Evolutionary conservation across 768 basidiomycete species (phyloP), one percentile per base, ranked within the genome.

Genomic region (Tricholoma saponaceum): DNA sequence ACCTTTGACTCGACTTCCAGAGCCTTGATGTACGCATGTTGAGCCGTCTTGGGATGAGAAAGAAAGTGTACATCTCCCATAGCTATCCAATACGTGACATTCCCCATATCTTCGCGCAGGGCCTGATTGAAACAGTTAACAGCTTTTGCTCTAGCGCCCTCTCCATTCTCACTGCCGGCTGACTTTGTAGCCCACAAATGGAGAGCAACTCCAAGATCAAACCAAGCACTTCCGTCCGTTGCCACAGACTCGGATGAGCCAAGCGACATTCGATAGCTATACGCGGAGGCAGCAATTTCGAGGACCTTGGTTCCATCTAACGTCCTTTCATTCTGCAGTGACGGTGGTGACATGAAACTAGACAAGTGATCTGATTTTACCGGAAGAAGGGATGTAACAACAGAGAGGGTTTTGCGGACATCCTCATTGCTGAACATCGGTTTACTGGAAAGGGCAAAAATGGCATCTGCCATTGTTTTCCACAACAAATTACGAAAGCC

Each of bases 11-110:
- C 87, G 37, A 91, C 76, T 64, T 98, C 95, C 47, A 98, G 71
- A 4, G 95, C 89, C 57, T 84, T 89, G 67, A 98, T 85, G 64
- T 92, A 97, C 4, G 92, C 90, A 73, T 98, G 94, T 70, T 99
- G 96, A 2, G 92, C 87, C 1, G 84, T 76, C 63, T 85, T 88
- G 0, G 89, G 81, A 43, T 89, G 84, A 13, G 74, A 75, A 7
- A 79, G 64, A 64, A 93, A 90, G 57, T 86, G 77, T 14, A 88
- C 77, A 61, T 86, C 82, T 0, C 90, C 97, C 26, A 98, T 72
- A 1, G 90, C 85, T 60, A 82, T 80, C 97, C 97, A 99, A 64
- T 89, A 90, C 13, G 72, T 64, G 58, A 85, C 81, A 65, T 91
- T 91, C 25, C 76, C 75, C 5, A 90, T 83, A 64, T 93, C 88